Conservation (phyloP, 2,329 filamentous ascomycete genomes). For the Dothistroma septosporum region DNA sequence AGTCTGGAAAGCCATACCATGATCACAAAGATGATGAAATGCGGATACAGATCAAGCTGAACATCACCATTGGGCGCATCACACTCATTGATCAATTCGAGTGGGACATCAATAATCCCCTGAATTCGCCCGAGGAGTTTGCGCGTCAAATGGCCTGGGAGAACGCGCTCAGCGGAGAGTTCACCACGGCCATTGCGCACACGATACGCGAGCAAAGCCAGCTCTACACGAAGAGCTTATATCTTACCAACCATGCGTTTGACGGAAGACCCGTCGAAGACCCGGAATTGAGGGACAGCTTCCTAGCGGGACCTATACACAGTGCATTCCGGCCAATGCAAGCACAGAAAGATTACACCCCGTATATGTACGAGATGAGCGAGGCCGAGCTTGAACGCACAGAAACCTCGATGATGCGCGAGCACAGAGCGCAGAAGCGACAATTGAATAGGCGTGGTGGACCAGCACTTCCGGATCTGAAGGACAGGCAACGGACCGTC, state of each 20-base stretch:
- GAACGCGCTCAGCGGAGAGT: slow-evolving; percentile 87
- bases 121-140: slow-evolving; percentile 93
- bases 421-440: slow-evolving; percentile 90
- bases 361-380: slow-evolving; percentile 89
- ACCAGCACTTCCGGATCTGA: slow-evolving; percentile 89
- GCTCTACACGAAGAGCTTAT: slow-evolving; percentile 87
- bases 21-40: slow-evolving; percentile 99
- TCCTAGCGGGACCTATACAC: slow-evolving; percentile 77
- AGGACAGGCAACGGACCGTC: slow-evolving; percentile 88
- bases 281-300: slow-evolving; percentile 77
- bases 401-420: slow-evolving; percentile 86
- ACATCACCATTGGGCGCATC: slow-evolving; percentile 93
- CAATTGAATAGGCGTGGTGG: slow-evolving; percentile 92
- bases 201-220: slow-evolving; percentile 95
- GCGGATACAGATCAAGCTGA: slow-evolving; percentile 91
- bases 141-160: slow-evolving; percentile 84
- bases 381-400: slow-evolving; percentile 86
- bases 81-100: slow-evolving; percentile 96
- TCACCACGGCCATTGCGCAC: slow-evolving; percentile 94
- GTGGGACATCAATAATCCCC: slow-evolving; percentile 95
- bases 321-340: slow-evolving; percentile 86
- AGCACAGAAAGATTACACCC: slow-evolving; percentile 88
- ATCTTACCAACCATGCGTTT: slow-evolving; percentile 89
- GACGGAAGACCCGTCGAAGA: slow-evolving; percentile 92
- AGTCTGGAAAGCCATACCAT: slow-evolving; percentile 82